Conservation (phyloP, 1,139 yeast genomes). For the Lodderomyces metapsilosis region DNA sequence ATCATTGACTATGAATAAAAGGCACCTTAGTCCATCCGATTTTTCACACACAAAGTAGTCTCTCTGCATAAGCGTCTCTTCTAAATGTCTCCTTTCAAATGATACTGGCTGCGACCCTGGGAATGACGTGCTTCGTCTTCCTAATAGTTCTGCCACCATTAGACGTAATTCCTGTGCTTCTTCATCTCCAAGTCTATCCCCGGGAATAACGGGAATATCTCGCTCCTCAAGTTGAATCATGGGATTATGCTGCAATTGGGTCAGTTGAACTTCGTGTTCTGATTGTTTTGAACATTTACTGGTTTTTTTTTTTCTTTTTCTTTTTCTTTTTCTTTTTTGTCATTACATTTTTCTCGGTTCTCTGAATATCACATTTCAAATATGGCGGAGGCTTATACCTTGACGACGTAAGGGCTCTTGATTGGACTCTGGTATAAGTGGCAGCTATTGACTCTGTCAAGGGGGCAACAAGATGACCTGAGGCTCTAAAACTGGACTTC, state of each 20-base stretch:
- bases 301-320: background rate
- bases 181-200: constrained; percentile 68
- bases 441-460: too few relatives aligned
- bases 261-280: too few relatives aligned
- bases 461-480: too few relatives aligned
- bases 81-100: constrained; percentile 72
- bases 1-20: constrained; percentile 66
- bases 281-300: background rate
- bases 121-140: constrained; percentile 51
- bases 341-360: too few relatives aligned
- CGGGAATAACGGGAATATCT: constrained; percentile 82
- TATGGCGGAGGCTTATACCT: too few relatives aligned
- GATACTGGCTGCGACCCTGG: constrained; percentile 97
- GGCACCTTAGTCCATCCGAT: constrained; percentile 87
- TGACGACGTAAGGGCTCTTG: too few relatives aligned
- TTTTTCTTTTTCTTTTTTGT: background rate
- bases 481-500: too few relatives aligned
- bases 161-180: constrained; percentile 66
- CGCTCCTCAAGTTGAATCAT: constrained; percentile 51
- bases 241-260: background rate
- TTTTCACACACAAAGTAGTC: constrained; percentile 92
- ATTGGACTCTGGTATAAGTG: too few relatives aligned
- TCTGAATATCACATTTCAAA: too few relatives aligned
- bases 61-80: constrained; percentile 54
- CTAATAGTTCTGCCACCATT: constrained; percentile 68